Evolutionary conservation across 106 monocot genomes (phyloP), one percentile per base, ranked within the genome.

Genomic region (Alisma plantagoaquatica): DNA sequence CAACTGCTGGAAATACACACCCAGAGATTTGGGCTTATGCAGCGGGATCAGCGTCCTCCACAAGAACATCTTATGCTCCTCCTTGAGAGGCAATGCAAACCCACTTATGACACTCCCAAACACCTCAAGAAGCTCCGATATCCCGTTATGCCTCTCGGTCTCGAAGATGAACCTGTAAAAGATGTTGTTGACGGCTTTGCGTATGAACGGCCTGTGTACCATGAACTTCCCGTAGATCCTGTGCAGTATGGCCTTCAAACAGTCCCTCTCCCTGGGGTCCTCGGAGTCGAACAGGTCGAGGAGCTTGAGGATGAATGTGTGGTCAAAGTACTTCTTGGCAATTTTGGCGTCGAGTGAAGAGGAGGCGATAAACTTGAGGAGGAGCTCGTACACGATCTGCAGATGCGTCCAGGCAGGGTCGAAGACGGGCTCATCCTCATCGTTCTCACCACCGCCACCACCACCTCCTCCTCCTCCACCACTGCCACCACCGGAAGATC

Each of bases 331-430:
- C 29, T 50, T 57, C 31, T 67, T 67, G 9, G 46, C 67, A 10
- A 58, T 20, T 41, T 67, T 67, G 0, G 51, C 11, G 0, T 67
- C 67, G 4, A 58, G 24, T 16, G 48, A 57, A 5, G 58, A 35
- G 1, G 58, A 67, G 1, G 58, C 27, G n/a, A 67, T 29, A 22
- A 67, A 67, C 27, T 49, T 47, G 23, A 67, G 67, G n/a, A 59
- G 74, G n/a, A 83, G 58, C 41, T 83, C 83, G 51, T 83, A 83
- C 26, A 78, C 68, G 20, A 71, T 53, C 17, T 67, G 67, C 38
- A 67, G 28, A 67, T 67, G 67, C 5, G 67, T 27, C 67, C 67
- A 67, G 0, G 48, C 30, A 19, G 67, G 67, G 23, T 67, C 67
- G 14, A 67, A 58, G 24, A 38, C 23, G 2, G 66, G 66, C 25